A percentile compares a stretch with the other conserved stretches of the same genome.
Evolutionary conservation across 176 grass and related monocot species (phyloP).

Genomic region (Triticum urartu): DNA sequence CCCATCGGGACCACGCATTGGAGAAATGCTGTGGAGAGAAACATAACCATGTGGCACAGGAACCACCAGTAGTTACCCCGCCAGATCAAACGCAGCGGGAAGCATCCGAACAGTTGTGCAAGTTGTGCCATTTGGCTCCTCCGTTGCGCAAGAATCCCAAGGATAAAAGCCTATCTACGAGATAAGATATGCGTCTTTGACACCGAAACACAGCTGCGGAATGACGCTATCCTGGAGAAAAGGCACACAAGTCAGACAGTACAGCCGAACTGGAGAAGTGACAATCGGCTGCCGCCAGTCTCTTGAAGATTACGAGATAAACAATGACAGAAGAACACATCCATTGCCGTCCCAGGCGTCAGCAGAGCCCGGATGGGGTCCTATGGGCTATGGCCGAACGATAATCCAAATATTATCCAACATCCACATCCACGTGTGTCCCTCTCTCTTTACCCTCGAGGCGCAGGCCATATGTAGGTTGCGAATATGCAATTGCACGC

Average conservation of each 20-base stretch:
- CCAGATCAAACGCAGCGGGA: not conserved
- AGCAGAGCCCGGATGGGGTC: not conserved
- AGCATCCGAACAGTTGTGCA: not conserved
- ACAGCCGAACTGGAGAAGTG: not conserved
- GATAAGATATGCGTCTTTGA: not conserved
- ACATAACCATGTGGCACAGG: not conserved
- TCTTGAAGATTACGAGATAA: not conserved
- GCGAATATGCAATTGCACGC: not conserved
- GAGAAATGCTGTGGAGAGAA: not conserved
- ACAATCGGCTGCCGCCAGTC: conserved; percentile 26
- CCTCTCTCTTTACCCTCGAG: not conserved
- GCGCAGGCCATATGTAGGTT: not conserved
- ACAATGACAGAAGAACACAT: not conserved
- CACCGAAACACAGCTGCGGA: not conserved
- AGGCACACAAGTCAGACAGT: not conserved
- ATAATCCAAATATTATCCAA: not conserved
- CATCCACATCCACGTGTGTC: conserved; percentile 14
- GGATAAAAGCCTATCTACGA: not conserved
- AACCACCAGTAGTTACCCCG: not conserved
- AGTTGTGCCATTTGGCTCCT: conserved; percentile 33
- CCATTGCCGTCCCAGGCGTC: conserved; percentile 33
- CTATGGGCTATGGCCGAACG: not conserved
- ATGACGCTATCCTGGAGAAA: conserved; percentile 3
- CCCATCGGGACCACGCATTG: not conserved
- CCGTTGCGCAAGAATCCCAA: not conserved